Evolutionary conservation across 2,329 filamentous ascomycete species (phyloP).

Genomic region (Aspergillus sp.): DNA sequence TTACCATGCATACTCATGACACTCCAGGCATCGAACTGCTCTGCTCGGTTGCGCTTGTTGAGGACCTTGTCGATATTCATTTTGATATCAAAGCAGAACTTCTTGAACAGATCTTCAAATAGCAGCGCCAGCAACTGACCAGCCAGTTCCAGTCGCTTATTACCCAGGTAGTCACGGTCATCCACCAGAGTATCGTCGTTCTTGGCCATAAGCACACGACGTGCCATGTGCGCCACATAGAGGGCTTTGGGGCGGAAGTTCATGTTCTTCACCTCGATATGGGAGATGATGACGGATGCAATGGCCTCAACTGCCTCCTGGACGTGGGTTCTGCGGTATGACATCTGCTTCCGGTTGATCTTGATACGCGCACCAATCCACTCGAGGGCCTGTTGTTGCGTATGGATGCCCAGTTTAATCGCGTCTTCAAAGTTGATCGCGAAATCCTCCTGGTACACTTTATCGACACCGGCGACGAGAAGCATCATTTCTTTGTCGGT

Average conservation of each 20-base stretch:
- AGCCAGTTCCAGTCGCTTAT: conserved; percentile 90
- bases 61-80: conserved; percentile 91
- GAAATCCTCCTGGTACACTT: conserved; percentile 88
- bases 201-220: conserved; percentile 90
- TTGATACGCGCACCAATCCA: conserved; percentile 84
- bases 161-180: conserved; percentile 95
- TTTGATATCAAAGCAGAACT: conserved; percentile 82
- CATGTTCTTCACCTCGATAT: conserved; percentile 82
- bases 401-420: conserved; percentile 74
- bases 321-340: conserved; percentile 68
- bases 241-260: conserved; percentile 97
- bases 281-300: conserved; percentile 86
- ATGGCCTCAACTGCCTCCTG: conserved; percentile 91
- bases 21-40: conserved; percentile 78
- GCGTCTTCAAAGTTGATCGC: conserved; percentile 92
- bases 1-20: conserved; percentile 79
- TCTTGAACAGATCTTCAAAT: conserved; percentile 97
- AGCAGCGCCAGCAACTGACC: conserved; percentile 88
- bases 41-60: conserved; percentile 84
- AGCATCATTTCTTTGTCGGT: conserved; percentile 93
- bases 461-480: conserved; percentile 80
- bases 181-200: conserved; percentile 86
- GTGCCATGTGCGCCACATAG: conserved; percentile 94
- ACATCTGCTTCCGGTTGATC: conserved; percentile 62
- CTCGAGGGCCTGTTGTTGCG: conserved; percentile 91